A percentile compares a stretch with the other conserved stretches of the same genome.
Conservation (phyloP, 371 early-diverging fungal genomes). For the Syncephalis fuscata region DNA sequence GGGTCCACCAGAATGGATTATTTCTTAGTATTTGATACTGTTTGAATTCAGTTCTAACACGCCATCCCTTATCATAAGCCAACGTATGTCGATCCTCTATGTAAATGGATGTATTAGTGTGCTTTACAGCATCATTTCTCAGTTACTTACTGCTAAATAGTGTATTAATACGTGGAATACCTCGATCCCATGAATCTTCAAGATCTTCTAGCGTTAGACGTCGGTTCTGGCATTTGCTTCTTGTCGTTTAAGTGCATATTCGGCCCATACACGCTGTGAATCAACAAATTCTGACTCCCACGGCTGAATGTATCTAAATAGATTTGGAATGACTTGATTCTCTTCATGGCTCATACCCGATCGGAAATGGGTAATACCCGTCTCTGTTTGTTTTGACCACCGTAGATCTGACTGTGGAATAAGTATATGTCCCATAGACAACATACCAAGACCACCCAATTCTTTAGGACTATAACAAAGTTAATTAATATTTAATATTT, state of each 20-base stretch:
- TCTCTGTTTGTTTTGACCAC: slow-evolving; percentile 93
- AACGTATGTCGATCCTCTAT: slow-evolving; percentile 89
- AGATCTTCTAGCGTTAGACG: slow-evolving; percentile 91
- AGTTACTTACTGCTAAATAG: slow-evolving; percentile 33
- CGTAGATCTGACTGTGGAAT: slow-evolving; percentile 94
- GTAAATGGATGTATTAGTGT: slow-evolving; percentile 3
- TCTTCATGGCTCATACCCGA: slow-evolving; percentile 97
- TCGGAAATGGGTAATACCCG: slow-evolving; percentile 95
- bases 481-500: slow-evolving; percentile 11
- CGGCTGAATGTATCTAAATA: slow-evolving; percentile 94
- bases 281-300: slow-evolving; percentile 98
- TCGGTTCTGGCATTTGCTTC: slow-evolving; percentile 94
- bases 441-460: slow-evolving; percentile 98
- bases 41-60: slow-evolving; percentile 93
- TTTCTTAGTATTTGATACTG: slow-evolving; percentile 90
- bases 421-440: slow-evolving; percentile 95
- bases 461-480: slow-evolving; percentile 56
- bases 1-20: slow-evolving; percentile 96
- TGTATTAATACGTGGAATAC: slow-evolving; percentile 98
- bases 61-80: slow-evolving; percentile 98
- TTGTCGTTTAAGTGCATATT: slow-evolving; percentile 93
- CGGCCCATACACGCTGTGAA: slow-evolving; percentile 97
- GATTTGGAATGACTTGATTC: slow-evolving; percentile 91
- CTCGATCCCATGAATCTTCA: slow-evolving; percentile 97
- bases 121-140: too few species aligned